phyloP scores from a whole-genome alignment of 73 alveolate genomes.

The Stentor coeruleus region DNA sequence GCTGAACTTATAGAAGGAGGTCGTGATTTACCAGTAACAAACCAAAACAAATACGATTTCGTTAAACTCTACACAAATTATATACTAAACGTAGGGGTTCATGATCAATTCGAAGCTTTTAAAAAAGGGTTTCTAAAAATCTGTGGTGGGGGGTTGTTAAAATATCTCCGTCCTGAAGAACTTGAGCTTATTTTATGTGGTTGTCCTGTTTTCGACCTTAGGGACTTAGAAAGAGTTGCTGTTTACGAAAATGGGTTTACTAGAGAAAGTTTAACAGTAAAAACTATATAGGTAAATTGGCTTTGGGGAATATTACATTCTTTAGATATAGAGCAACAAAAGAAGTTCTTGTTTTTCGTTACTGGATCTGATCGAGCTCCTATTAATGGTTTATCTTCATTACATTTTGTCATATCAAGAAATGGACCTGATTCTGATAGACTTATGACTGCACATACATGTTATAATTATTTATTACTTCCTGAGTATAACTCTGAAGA shows the following conservation, averaged over 20 bases:
- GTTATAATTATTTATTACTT: constrained; percentile 90
- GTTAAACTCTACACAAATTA: constrained; percentile 83
- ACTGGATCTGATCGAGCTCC: constrained; percentile 95
- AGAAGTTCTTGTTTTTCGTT: constrained; percentile 60
- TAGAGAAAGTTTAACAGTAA: not conserved
- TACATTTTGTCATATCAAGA: constrained; percentile 47
- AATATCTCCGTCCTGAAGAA: constrained; percentile 76
- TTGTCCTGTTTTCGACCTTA: constrained; percentile 65
- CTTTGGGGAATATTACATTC: constrained; percentile 25
- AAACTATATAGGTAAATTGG: not conserved
- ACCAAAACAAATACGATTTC: constrained; percentile 83
- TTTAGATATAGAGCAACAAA: not conserved
- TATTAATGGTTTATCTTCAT: constrained; percentile 67
- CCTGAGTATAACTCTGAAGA: constrained; percentile 90
- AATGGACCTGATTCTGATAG: constrained; percentile 70
- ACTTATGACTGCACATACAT: constrained; percentile 97
- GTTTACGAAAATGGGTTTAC: constrained; percentile 47
- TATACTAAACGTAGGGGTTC: constrained; percentile 72
- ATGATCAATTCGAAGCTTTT: constrained; percentile 66
- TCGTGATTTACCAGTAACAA: constrained; percentile 65
- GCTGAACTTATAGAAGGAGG: constrained; percentile 84
- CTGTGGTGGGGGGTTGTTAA: constrained; percentile 58
- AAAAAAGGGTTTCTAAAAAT: constrained; percentile 69
- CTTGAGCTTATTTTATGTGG: constrained; percentile 84
- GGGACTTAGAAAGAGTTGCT: constrained; percentile 62